Percentiles rank a stretch among this genome's conserved stretches.
Conservation (phyloP, 176 grass and related monocot species). For the Rhipidocladum racemiflorum region DNA sequence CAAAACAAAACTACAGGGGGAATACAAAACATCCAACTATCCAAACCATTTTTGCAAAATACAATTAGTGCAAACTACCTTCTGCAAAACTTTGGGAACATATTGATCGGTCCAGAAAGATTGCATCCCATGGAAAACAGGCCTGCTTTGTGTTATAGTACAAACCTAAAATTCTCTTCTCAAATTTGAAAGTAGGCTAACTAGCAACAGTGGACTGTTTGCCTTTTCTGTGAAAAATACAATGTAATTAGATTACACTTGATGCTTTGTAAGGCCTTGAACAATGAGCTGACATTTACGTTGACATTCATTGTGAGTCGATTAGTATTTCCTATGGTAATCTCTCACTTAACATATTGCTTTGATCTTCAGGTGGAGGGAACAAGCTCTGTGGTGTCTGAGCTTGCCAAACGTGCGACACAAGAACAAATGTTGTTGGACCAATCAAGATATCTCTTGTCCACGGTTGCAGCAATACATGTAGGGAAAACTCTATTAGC, state of each 20-base stretch:
- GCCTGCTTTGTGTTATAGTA: not conserved
- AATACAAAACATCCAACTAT: no score
- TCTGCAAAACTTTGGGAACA: no score
- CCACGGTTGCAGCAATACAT: conserved; percentile 76
- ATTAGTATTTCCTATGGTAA: not conserved
- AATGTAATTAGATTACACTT: not conserved
- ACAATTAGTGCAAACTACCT: no score
- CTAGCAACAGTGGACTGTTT: not conserved
- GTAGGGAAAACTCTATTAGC: conserved; percentile 37
- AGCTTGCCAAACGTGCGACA: conserved; percentile 61
- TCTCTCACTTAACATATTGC: not conserved
- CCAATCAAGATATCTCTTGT: conserved; percentile 75
- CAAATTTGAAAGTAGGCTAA: not conserved
- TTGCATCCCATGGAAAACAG: not conserved
- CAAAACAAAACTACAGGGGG: not conserved
- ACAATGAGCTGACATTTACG: not conserved
- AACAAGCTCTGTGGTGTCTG: conserved; percentile 56
- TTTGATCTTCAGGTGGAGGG: conserved; percentile 58
- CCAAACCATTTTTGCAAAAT: no score
- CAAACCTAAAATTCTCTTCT: not conserved
- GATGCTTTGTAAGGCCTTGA: not conserved
- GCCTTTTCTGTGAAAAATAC: not conserved
- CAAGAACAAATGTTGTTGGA: conserved; percentile 75
- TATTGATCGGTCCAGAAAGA: no score
- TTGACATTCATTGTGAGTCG: not conserved